A percentile compares a stretch with the other conserved stretches of the same genome.
These are phyloP conservation scores for Elongisporangium senticosum DNA, from an alignment of 352 stramenopile species.

Conservation along the genomic window DNA sequence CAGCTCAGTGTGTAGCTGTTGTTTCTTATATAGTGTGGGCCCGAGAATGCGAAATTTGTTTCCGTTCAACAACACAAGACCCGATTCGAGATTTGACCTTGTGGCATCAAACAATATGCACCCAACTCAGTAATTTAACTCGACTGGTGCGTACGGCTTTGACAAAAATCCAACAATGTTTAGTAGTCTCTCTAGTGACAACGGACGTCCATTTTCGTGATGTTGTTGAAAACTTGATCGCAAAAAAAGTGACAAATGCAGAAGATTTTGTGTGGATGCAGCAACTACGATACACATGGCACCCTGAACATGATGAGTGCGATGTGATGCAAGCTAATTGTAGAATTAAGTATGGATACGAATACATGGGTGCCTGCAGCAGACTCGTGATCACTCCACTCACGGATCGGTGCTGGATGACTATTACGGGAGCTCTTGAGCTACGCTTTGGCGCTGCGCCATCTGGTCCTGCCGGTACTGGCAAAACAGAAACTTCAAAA, in stretches of 20 bases:
- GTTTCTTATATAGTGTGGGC: constrained; percentile 88
- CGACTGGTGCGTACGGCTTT: constrained; percentile 57
- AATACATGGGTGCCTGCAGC: constrained; percentile 89
- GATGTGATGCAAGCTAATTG: constrained; percentile 61
- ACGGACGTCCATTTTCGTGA: constrained; percentile 78
- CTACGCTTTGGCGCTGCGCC: constrained; percentile 85
- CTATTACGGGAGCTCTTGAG: constrained; percentile 86
- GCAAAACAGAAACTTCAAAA: constrained; percentile 95
- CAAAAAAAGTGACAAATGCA: constrained; percentile 33
- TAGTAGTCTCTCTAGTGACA: constrained; percentile 67
- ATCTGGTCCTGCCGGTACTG: constrained; percentile 85
- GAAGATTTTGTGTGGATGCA: constrained; percentile 72
- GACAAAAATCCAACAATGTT: constrained; percentile 39
- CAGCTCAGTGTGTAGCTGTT: constrained; percentile 87
- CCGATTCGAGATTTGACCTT: constrained; percentile 41
- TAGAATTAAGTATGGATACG: constrained; percentile 81
- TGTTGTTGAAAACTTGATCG: constrained; percentile 61
- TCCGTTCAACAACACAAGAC: constrained; percentile 42
- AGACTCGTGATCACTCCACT: constrained; percentile 92
- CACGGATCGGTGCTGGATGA: constrained; percentile 93
- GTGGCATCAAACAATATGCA: constrained; percentile 69
- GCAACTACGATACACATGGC: constrained; percentile 76
- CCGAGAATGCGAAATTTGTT: constrained; percentile 62
- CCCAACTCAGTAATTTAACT: constrained; percentile 59
- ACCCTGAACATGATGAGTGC: constrained; percentile 56